Evolutionary conservation across 2,329 filamentous ascomycete genomes (phyloP), one percentile per base, ranked within the genome.

Genomic region (Scopulariopsis brevicaulis): DNA sequence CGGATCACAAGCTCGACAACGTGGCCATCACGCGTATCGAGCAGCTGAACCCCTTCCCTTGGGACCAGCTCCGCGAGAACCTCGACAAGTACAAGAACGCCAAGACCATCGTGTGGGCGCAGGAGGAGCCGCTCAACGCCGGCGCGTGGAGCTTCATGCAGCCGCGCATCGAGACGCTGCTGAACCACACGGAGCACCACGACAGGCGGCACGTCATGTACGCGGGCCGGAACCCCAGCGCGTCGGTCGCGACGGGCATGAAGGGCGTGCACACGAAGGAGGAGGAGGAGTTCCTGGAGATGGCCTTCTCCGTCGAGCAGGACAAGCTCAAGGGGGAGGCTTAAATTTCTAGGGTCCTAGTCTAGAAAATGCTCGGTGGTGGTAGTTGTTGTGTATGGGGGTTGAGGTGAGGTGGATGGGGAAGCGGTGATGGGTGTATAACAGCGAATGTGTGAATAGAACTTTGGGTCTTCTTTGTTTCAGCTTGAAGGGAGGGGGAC

Each of bases 31-130:
- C 92, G 24, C 91, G 94, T 70, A 84, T 99, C 64, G 94, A 99
- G 78, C 94, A 99, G 77, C 83, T 99, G 61, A 92, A 99, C 78
- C 94, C 94, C 68, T 99, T 99, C 89, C 94, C 94, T 56, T 99
- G 94, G 93, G 86, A 92, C 66, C 91, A 94, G 74, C 84, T 99
- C 58, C 90, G 89, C 79, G 93, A 97, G 73, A 97, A 97, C 78
- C 82, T 99, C 58, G 93, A 99, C 78, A 84, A 79, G 73, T 99
- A 99, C 79, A 90, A 92, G 70, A 99, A 99, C 73, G 93, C 93
- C 66, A 90, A 96, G 82, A 93, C 91, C 63, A 91, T 99, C 64
- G 91, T 99, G 62, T 99, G 92, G 92, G 86, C 84, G 65, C 94
- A 99, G 76, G 94, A 99, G 73, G 94, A 99, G 79, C 94, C 94